A percentile compares a stretch with the other conserved stretches of the same genome.
These are phyloP conservation scores for Aspergillus pseudonomiae DNA, from an alignment of 2,329 filamentous ascomycete species.

Conservation along the genomic window DNA sequence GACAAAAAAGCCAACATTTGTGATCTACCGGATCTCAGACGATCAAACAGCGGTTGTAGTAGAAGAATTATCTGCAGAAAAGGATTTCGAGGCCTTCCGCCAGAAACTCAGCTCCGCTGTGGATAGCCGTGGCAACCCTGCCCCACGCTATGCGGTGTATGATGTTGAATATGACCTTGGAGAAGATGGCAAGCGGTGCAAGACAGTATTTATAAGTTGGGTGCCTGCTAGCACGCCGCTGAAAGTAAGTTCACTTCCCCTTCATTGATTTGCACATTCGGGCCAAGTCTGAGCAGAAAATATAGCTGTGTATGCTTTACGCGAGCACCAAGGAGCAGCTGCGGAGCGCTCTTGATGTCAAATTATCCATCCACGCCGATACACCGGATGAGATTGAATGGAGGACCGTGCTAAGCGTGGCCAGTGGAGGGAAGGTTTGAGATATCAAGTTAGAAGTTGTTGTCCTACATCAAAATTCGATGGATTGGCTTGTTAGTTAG, in stretches of 20 bases:
- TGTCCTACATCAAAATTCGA: background rate
- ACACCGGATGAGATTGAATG: slow-evolving; percentile 10
- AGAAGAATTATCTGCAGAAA: slow-evolving; percentile 36
- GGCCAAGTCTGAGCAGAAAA: background rate
- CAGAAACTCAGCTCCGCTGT: slow-evolving; percentile 24
- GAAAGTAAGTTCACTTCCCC: background rate
- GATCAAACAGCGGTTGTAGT: slow-evolving; percentile 39
- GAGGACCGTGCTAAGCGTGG: slow-evolving; percentile 5
- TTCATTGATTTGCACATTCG: background rate
- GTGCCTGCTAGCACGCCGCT: background rate
- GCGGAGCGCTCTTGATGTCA: slow-evolving; percentile 2
- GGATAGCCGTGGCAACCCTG: slow-evolving; percentile 18
- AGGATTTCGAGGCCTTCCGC: slow-evolving; percentile 32
- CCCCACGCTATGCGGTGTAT: slow-evolving; percentile 39
- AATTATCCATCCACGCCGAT: slow-evolving; percentile 9
- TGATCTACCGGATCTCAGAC: slow-evolving; percentile 49
- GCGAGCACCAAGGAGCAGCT: slow-evolving; percentile 10
- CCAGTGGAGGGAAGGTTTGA: slow-evolving; percentile 1
- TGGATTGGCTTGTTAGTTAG: background rate
- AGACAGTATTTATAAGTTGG: slow-evolving; percentile 9
- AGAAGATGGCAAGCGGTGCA: slow-evolving; percentile 39
- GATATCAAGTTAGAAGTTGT: background rate
- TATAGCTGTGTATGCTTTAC: slow-evolving; percentile 35
- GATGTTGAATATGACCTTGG: slow-evolving; percentile 41
- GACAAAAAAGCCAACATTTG: slow-evolving; percentile 50